Percentiles rank a stretch among this genome's conserved stretches.
phyloP scores from a whole-genome alignment of 1,284 basidiomycete species.

The Cryptococcus sp. region DNA sequence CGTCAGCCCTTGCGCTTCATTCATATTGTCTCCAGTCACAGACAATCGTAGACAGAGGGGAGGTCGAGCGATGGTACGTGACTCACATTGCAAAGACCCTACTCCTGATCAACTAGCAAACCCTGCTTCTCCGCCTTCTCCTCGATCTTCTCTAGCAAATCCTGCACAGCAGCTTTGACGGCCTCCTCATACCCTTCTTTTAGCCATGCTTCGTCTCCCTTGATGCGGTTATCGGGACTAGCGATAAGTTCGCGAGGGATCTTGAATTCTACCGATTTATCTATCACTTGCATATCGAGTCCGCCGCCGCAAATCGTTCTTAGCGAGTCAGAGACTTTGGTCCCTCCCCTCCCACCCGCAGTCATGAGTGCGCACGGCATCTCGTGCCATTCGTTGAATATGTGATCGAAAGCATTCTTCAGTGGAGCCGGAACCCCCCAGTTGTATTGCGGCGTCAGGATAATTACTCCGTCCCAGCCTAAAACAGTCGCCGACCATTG shows the following conservation, averaged over 20 bases:
- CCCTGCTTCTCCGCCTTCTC: conserved; percentile 5
- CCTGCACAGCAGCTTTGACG: conserved; percentile 3
- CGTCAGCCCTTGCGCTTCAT: too few species aligned
- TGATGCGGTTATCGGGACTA: conserved; percentile 12
- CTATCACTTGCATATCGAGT: conserved; percentile 21
- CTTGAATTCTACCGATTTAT: conserved; percentile 17
- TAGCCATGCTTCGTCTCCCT: conserved; percentile 19
- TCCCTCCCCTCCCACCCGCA: conserved; percentile 29
- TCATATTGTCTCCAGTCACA: too few species aligned
- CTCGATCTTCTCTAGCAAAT: conserved; percentile 8
- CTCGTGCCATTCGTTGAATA: conserved; percentile 34
- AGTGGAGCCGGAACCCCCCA: conserved; percentile 26
- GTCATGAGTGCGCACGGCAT: conserved; percentile 26
- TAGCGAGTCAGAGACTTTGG: conserved; percentile 13
- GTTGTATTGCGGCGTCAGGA: conserved; percentile 40
- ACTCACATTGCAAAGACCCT: too few species aligned
- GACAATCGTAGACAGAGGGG: too few species aligned
- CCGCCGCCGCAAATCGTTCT: conserved; percentile 16
- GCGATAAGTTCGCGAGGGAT: conserved; percentile 24
- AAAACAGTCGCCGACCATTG: conserved; percentile 25
- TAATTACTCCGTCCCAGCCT: conserved; percentile 21
- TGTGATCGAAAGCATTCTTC: conserved; percentile 37
- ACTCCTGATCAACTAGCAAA: too few species aligned
- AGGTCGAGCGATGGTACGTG: too few species aligned
- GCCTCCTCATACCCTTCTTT: conserved; percentile 12